A percentile compares a stretch with the other conserved stretches of the same genome.
phyloP scores from a whole-genome alignment of 768 basidiomycete species.

The Lactarius sanguifluus region DNA sequence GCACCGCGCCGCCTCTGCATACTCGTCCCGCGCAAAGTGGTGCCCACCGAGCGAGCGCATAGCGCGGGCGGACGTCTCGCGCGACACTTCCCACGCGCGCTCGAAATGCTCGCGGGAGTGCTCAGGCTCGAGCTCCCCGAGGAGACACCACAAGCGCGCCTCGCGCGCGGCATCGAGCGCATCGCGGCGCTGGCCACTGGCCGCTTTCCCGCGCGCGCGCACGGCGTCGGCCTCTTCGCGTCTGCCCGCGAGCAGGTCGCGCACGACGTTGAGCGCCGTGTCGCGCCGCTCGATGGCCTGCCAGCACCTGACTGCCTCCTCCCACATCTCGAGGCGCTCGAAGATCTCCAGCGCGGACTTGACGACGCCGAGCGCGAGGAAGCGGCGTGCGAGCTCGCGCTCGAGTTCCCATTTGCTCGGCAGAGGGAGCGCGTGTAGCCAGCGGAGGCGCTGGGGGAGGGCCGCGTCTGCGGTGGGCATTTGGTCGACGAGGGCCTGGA shows the following conservation, averaged over 20 bases:
- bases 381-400: slow-evolving; percentile 81
- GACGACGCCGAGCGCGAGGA: slow-evolving; percentile 81
- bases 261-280: slow-evolving; percentile 76
- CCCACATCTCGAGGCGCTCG: slow-evolving; percentile 97
- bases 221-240: slow-evolving; percentile 83
- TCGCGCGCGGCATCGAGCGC: slow-evolving; percentile 65
- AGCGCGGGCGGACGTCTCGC: slow-evolving; percentile 79
- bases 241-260: slow-evolving; percentile 78
- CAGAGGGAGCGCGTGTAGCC: slow-evolving; percentile 76
- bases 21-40: slow-evolving; percentile 70
- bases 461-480: slow-evolving; percentile 87
- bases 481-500: slow-evolving; percentile 95
- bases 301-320: slow-evolving; percentile 90
- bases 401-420: slow-evolving; percentile 95
- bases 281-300: slow-evolving; percentile 76
- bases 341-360: slow-evolving; percentile 93
- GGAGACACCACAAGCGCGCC: slow-evolving; percentile 92
- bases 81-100: slow-evolving; percentile 81
- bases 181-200: slow-evolving; percentile 42
- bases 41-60: slow-evolving; percentile 90
- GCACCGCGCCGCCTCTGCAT: slow-evolving; percentile 58
- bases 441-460: slow-evolving; percentile 70
- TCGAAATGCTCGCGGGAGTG: slow-evolving; percentile 72
- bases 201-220: slow-evolving; percentile 47
- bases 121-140: slow-evolving; percentile 87